Evolutionary conservation across 306 rosid genomes (phyloP).

Genomic region (Inga leiocalycina): DNA sequence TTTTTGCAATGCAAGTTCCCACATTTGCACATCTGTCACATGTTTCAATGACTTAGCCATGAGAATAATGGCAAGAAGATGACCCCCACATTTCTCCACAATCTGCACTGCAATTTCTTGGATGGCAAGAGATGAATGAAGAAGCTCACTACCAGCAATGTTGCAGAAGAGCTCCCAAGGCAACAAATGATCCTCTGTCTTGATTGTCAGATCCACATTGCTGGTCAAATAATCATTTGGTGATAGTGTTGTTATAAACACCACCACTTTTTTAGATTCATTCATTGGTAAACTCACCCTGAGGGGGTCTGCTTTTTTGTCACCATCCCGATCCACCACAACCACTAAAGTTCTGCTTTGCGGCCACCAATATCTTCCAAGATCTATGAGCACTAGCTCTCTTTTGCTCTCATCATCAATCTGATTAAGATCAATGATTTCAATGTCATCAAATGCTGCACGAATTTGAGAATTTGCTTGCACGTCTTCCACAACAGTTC

Average conservation of each 20-base stretch:
- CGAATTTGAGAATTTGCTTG: too few relatives aligned
- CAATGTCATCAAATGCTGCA: too few relatives aligned
- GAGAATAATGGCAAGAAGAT: background rate
- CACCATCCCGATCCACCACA: background rate
- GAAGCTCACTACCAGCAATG: background rate
- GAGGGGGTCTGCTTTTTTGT: background rate
- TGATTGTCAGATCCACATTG: background rate
- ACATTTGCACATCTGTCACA: background rate
- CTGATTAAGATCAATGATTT: too few relatives aligned
- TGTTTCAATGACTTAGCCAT: background rate
- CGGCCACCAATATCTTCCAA: too few relatives aligned
- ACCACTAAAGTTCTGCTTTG: too few relatives aligned
- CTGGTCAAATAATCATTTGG: background rate
- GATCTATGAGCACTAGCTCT: too few relatives aligned
- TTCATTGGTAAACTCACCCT: too few relatives aligned
- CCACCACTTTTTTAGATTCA: background rate
- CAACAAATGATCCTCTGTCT: slow-evolving; percentile 6
- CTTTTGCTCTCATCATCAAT: too few relatives aligned
- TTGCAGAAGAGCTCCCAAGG: slow-evolving; percentile 5
- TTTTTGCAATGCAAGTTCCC: background rate
- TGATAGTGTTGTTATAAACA: background rate
- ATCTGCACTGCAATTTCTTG: background rate
- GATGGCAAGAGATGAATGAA: background rate
- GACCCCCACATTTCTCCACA: background rate
- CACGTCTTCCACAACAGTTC: too few relatives aligned